A percentile compares a stretch with the other conserved stretches of the same genome.
Conservation (phyloP, 768 basidiomycete genomes). For the Termitomyces sp. region DNA sequence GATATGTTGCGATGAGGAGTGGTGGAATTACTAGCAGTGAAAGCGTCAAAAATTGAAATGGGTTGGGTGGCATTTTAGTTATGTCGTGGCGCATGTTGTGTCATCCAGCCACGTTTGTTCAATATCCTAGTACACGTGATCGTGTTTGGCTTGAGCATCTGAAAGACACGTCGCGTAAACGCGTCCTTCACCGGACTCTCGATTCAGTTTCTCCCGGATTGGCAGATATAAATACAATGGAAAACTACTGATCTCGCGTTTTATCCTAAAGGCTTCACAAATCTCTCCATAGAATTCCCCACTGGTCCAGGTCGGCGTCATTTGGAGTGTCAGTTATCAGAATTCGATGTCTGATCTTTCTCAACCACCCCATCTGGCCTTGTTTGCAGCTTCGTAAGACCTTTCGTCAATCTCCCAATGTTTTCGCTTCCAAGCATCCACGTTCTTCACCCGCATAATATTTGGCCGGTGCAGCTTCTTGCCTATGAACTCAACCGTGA, state of each 20-base stretch:
- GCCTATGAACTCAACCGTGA: conserved; percentile 19
- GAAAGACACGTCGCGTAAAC: background rate
- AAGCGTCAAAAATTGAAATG: conserved; percentile 47
- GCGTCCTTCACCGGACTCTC: too few relatives aligned
- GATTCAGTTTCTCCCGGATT: too few relatives aligned
- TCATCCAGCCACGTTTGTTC: background rate
- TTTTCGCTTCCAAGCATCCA: conserved; percentile 18
- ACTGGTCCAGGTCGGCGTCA: too few relatives aligned
- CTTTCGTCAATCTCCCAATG: conserved; percentile 17
- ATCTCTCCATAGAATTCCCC: too few relatives aligned
- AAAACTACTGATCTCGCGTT: too few relatives aligned
- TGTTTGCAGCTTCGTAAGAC: conserved; percentile 15
- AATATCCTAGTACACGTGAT: background rate
- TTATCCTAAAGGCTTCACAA: too few relatives aligned
- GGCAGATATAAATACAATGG: too few relatives aligned
- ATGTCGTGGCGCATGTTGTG: conserved; percentile 10
- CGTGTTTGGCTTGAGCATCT: conserved; percentile 1
- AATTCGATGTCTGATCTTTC: conserved; percentile 6
- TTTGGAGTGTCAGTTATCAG: conserved; percentile 17
- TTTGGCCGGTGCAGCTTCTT: conserved; percentile 6
- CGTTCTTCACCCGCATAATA: conserved; percentile 5
- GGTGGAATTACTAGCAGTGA: conserved; percentile 59
- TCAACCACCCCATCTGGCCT: conserved; percentile 19
- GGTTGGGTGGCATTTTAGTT: conserved; percentile 21
- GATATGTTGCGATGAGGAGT: conserved; percentile 54